Conservation (phyloP, 331 rosid genomes). For the Acacia concinna region DNA sequence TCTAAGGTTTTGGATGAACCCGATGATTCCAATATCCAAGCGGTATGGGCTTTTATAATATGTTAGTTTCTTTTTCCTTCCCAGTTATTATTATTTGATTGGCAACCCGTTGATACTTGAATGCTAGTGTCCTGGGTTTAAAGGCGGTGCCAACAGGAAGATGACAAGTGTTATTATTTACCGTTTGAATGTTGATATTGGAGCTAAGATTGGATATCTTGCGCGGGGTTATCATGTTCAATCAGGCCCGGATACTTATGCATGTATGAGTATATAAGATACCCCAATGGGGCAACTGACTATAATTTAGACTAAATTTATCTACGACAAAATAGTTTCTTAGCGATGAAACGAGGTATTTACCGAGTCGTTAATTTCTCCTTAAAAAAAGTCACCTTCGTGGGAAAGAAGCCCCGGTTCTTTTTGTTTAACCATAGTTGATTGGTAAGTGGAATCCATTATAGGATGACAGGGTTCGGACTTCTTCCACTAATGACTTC, state of each 20-base stretch:
- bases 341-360: background rate
- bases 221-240: background rate
- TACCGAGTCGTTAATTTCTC: background rate
- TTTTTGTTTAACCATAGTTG: background rate
- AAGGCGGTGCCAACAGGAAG: background rate
- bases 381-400: background rate
- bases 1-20: conserved; percentile 60
- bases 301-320: background rate
- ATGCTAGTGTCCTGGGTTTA: background rate
- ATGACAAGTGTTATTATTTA: background rate
- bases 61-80: no score
- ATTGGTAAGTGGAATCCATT: background rate
- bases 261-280: no score
- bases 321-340: background rate
- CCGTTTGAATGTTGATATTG: background rate
- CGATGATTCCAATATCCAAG: conserved; percentile 65
- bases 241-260: background rate
- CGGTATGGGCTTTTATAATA: conserved; percentile 37
- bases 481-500: background rate
- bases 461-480: background rate
- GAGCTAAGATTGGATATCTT: background rate
- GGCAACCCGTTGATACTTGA: background rate
- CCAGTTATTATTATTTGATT: no score
- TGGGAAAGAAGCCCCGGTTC: background rate
- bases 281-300: background rate